Evolutionary conservation across 371 early-diverging fungal species (phyloP), one percentile per base, ranked within the genome.

Genomic region (Mucor plumbeus): DNA sequence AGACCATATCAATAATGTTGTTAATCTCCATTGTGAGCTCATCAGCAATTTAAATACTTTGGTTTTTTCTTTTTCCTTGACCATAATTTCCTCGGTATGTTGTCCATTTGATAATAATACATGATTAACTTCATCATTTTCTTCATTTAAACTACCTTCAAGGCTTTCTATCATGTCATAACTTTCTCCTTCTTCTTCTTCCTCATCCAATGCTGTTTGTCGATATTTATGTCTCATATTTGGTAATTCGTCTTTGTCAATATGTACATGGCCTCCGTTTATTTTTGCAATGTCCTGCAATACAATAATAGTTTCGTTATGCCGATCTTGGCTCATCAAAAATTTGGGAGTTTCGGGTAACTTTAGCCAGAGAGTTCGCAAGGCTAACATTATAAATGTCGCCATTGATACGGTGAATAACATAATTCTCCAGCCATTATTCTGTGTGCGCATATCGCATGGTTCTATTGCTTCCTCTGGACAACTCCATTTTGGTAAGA

Each of bases 311-410:
- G 93, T 93, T 38, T 94, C 94, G n/a, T 86, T 78, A 19, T 79
- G 81, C 26, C 88, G 78, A 59, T 88, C 86, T 31, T 87, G 83
- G 54, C 87, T 82, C 67, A 95, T 69, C 11, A 95, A 75, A 67
- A 82, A 94, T 74, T 93, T 93, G 8, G 95, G 95, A 7, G 89
- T 90, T 72, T 95, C 95, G 31, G 90, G 88, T 41, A 94, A 76
- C 9, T 82, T 73, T 63, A 94, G 85, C 59, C 89, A 83, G 17
- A 90, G 70, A 14, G 89, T 80, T 7, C 95, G 83, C 35, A 85
- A 75, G 4, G 90, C 57, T 3, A 92, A 84, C 93, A 95, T 93
- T 17, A 81, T 64, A 5, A 92, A 61, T 0, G 92, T 94, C 34
- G 88, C 63, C 7, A 85, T 17, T 13, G 88, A 82, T 43, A 89